Conservation (phyloP, 2,329 filamentous ascomycete species). For the Zelopaecilomyces penicillatus region DNA sequence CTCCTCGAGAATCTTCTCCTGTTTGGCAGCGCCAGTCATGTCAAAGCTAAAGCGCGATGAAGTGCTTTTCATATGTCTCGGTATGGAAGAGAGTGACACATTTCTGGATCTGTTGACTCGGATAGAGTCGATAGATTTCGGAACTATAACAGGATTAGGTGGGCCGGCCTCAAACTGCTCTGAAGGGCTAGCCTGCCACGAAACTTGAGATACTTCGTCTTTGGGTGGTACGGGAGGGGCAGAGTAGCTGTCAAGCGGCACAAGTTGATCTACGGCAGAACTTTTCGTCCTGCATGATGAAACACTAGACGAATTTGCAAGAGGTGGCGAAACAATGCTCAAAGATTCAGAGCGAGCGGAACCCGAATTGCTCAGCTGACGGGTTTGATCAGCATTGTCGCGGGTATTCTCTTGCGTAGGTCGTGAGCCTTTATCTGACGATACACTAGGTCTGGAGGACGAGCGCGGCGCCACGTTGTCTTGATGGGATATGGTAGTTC, state of each 20-base stretch:
- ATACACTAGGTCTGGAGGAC: slow-evolving; percentile 8
- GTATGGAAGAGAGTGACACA: slow-evolving; percentile 45
- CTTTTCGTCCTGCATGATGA: slow-evolving; percentile 15
- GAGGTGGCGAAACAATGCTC: slow-evolving; percentile 18
- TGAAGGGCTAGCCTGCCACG: slow-evolving; percentile 9
- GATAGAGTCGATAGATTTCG: slow-evolving; percentile 15
- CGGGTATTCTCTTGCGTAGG: neutral
- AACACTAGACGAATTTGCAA: slow-evolving; percentile 19
- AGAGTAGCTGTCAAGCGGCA: slow-evolving; percentile 7
- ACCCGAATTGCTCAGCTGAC: slow-evolving; percentile 22
- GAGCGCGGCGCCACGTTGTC: slow-evolving; percentile 10
- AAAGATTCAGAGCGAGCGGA: slow-evolving; percentile 16
- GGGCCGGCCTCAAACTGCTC: slow-evolving; percentile 13
- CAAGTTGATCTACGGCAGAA: slow-evolving; percentile 5
- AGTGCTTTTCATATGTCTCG: slow-evolving; percentile 64
- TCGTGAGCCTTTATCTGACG: slow-evolving; percentile 11
- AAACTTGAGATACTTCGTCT: slow-evolving; percentile 19
- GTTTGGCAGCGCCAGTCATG: slow-evolving; percentile 60
- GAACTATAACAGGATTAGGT: too few relatives aligned
- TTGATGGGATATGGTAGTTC: slow-evolving; percentile 18
- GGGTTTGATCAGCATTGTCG: slow-evolving; percentile 13
- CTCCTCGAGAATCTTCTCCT: slow-evolving; percentile 64
- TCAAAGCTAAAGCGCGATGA: slow-evolving; percentile 78
- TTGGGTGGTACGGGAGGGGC: slow-evolving; percentile 33
- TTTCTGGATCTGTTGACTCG: slow-evolving; percentile 40